Percentiles rank a stretch among this genome's conserved stretches.
These are phyloP conservation scores for Rhizophagus clarus DNA, from an alignment of 192 early-diverging fungal genomes.

Conservation along the genomic window DNA sequence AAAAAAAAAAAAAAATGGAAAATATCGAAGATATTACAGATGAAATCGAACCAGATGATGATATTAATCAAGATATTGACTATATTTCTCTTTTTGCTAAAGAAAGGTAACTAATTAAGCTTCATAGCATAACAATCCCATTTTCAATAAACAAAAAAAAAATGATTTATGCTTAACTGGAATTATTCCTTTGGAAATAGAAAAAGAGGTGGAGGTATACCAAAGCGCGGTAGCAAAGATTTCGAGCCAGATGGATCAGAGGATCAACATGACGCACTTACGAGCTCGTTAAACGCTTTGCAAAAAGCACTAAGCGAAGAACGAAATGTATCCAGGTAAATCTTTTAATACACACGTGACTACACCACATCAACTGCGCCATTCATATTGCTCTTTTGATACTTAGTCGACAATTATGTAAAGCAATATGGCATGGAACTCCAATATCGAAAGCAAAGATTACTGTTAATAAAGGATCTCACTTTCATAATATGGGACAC, in stretches of 20 bases:
- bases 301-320: constrained; percentile 19
- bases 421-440: neutral
- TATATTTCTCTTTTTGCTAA: neutral
- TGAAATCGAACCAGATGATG: neutral
- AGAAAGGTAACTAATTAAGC: neutral
- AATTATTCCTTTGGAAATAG: neutral
- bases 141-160: neutral
- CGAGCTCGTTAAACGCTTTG: neutral
- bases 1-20: neutral
- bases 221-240: neutral
- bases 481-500: constrained; percentile 49
- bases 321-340: constrained; percentile 40
- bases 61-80: neutral
- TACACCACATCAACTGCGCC: neutral
- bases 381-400: neutral
- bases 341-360: neutral
- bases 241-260: neutral
- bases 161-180: neutral
- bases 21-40: neutral
- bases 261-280: neutral
- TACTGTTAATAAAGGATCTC: neutral
- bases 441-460: constrained; percentile 12
- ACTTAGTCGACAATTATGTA: constrained; percentile 18
- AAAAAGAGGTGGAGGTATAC: neutral
- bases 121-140: neutral